Conservation (phyloP, 768 basidiomycete species). For the Crepidotus variabilis region DNA sequence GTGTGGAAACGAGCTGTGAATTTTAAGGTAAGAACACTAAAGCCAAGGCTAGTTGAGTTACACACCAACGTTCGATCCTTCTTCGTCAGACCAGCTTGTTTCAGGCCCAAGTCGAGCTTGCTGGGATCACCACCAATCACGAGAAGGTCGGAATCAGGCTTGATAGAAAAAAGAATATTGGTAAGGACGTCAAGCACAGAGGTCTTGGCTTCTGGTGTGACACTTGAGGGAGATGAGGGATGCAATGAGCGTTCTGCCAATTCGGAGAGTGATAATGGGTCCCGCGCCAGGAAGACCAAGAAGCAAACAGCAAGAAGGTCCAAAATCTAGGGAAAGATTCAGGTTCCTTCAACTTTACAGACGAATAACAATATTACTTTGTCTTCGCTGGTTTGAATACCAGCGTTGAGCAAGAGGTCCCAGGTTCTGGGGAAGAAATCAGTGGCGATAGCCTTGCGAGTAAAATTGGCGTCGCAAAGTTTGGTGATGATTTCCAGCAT, state of each 20-base stretch:
- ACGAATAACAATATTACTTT: slow-evolving; percentile 18
- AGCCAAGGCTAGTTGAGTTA: slow-evolving; percentile 2
- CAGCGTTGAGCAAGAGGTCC: slow-evolving; percentile 57
- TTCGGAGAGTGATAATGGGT: slow-evolving; percentile 50
- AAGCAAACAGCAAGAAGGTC: slow-evolving; percentile 64
- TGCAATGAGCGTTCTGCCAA: slow-evolving; percentile 34
- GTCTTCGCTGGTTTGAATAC: slow-evolving; percentile 61
- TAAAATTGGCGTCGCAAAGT: slow-evolving; percentile 68
- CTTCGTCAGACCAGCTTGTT: slow-evolving; percentile 48
- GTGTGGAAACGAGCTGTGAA: slow-evolving; percentile 32
- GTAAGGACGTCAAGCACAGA: slow-evolving; percentile 41
- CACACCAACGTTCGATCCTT: slow-evolving; percentile 56
- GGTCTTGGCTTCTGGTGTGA: slow-evolving; percentile 8
- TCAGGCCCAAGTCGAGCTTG: slow-evolving; percentile 33
- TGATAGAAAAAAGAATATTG: slow-evolving; percentile 29
- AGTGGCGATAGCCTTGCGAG: slow-evolving; percentile 74
- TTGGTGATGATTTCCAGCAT: slow-evolving; percentile 76
- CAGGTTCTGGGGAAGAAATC: slow-evolving; percentile 71
- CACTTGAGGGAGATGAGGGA: slow-evolving; percentile 8
- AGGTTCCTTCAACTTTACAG: not conserved
- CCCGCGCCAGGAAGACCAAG: slow-evolving; percentile 57
- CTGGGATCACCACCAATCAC: slow-evolving; percentile 29
- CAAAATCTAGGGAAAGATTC: slow-evolving; percentile 42
- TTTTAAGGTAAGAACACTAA: slow-evolving; percentile 1
- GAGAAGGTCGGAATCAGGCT: slow-evolving; percentile 45